These are phyloP conservation scores for Penicillium sp. DNA, from an alignment of 2,329 filamentous ascomycete species.

Conservation along the genomic window DNA sequence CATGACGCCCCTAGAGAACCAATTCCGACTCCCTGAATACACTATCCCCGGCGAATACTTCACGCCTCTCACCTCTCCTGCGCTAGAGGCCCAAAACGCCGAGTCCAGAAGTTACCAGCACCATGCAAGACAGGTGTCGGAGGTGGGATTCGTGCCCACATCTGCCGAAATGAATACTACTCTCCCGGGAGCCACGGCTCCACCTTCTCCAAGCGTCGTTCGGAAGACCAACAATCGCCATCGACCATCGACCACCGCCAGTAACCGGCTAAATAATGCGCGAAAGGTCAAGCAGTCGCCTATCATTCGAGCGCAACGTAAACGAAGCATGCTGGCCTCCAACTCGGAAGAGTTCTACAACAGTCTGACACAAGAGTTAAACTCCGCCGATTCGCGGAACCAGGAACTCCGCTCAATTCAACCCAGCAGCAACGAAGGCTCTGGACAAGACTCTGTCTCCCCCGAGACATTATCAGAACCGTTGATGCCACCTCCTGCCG, in stretches of 20 bases:
- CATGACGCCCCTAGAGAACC: slow-evolving; percentile 49
- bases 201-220: slow-evolving; percentile 27
- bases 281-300: slow-evolving; percentile 45
- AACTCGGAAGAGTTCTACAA: slow-evolving; percentile 35
- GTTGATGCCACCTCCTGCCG: slow-evolving; percentile 49
- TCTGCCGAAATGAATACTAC: slow-evolving; percentile 40
- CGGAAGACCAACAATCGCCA: slow-evolving; percentile 37
- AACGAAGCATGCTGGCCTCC: slow-evolving; percentile 32
- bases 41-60: slow-evolving; percentile 49
- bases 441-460: slow-evolving; percentile 48
- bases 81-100: slow-evolving; percentile 47
- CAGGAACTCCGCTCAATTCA: slow-evolving; percentile 32
- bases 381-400: slow-evolving; percentile 23
- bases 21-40: slow-evolving; percentile 48
- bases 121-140: slow-evolving; percentile 35
- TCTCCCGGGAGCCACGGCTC: slow-evolving; percentile 27
- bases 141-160: slow-evolving; percentile 43
- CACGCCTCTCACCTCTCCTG: slow-evolving; percentile 49
- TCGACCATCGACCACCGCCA: slow-evolving; percentile 33
- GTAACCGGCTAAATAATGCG: slow-evolving; percentile 33
- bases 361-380: slow-evolving; percentile 37
- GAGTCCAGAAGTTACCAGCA: slow-evolving; percentile 37
- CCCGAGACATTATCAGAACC: slow-evolving; percentile 50
- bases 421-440: slow-evolving; percentile 44
- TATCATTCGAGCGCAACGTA: slow-evolving; percentile 44